These are phyloP conservation scores for Lentinula novae-zelandiae DNA, from an alignment of 1,284 basidiomycete species.

Conservation along the genomic window DNA sequence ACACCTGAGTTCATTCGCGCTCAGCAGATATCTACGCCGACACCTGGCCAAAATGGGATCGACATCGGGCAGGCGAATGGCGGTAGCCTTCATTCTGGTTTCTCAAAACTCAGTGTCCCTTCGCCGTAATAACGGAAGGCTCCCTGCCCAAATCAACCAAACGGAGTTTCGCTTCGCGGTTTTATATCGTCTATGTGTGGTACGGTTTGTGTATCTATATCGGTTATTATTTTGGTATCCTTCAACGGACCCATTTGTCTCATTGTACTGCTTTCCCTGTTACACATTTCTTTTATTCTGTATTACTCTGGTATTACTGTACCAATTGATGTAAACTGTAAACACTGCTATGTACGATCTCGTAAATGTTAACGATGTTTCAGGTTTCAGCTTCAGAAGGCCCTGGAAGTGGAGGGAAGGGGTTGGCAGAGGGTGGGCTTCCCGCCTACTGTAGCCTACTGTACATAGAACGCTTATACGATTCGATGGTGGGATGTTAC, in stretches of 20 bases:
- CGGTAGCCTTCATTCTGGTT: background rate
- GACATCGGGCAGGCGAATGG: background rate
- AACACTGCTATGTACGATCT: too few relatives aligned
- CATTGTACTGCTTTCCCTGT: background rate
- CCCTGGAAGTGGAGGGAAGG: too few relatives aligned
- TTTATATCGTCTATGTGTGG: background rate
- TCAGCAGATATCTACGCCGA: background rate
- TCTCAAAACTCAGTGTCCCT: background rate
- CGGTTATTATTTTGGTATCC: background rate
- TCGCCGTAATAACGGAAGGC: background rate
- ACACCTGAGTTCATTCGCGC: constrained; percentile 24
- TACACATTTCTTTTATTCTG: background rate
- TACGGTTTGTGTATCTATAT: background rate
- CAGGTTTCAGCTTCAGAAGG: too few relatives aligned
- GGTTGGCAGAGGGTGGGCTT: too few relatives aligned
- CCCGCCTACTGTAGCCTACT: too few relatives aligned
- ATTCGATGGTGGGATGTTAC: too few relatives aligned
- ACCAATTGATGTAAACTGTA: too few relatives aligned
- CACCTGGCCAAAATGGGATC: background rate
- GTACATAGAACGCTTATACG: too few relatives aligned
- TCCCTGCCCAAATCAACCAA: background rate
- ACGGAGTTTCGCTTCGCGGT: background rate
- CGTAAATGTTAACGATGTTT: too few relatives aligned
- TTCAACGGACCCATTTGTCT: background rate
- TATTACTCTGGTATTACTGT: background rate